These are phyloP conservation scores for Fusarium domesticum DNA, from an alignment of 2,329 filamentous ascomycete species.

Conservation along the genomic window DNA sequence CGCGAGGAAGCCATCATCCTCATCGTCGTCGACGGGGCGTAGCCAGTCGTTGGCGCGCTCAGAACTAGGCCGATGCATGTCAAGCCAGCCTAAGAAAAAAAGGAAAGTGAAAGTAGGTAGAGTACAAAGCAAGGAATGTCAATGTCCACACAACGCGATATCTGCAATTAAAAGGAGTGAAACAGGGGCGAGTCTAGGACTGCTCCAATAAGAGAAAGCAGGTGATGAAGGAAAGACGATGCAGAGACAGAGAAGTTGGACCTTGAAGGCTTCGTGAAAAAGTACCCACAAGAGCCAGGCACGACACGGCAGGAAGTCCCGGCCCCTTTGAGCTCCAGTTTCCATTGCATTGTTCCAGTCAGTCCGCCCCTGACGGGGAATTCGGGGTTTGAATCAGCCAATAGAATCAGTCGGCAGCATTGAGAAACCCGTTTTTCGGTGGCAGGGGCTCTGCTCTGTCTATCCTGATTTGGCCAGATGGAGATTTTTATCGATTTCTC, in stretches of 20 bases:
- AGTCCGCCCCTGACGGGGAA: not conserved
- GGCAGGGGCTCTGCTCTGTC: not conserved
- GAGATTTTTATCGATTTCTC: not conserved
- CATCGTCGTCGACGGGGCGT: slow-evolving; percentile 25
- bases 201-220: not conserved
- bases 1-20: slow-evolving; percentile 26
- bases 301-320: too few species aligned
- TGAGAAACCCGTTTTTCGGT: not conserved
- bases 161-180: not conserved
- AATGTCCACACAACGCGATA: not conserved
- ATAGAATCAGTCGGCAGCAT: not conserved
- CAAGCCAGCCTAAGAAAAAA: not conserved
- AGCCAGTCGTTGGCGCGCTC: slow-evolving; percentile 26
- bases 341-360: not conserved
- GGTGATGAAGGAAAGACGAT: not conserved
- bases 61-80: slow-evolving; percentile 21
- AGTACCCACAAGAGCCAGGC: too few species aligned
- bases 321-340: too few species aligned
- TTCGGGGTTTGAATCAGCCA: not conserved
- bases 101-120: not conserved
- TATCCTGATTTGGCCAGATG: not conserved
- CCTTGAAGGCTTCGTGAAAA: not conserved
- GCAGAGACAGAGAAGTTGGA: not conserved
- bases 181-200: not conserved
- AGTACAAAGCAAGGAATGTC: not conserved